A percentile compares a stretch with the other conserved stretches of the same genome.
Conservation (phyloP, 2,329 filamentous ascomycete genomes). For the Talaromyces sp. region DNA sequence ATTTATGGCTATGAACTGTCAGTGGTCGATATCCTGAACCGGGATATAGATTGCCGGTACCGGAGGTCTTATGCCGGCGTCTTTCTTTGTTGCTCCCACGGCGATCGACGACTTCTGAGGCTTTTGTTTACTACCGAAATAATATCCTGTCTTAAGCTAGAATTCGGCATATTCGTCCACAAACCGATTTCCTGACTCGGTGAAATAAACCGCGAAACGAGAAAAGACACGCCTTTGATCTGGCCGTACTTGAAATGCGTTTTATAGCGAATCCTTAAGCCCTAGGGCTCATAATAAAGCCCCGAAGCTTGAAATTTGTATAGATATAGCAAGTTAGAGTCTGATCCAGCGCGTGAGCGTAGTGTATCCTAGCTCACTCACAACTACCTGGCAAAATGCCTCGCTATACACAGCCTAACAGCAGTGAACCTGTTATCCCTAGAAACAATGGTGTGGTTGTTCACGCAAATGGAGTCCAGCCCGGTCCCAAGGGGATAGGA, state of each 20-base stretch:
- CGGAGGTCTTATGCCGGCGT: not conserved
- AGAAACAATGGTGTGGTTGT: not conserved
- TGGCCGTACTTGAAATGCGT: no score
- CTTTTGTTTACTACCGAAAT: no score
- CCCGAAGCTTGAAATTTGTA: not conserved
- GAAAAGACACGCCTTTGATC: no score
- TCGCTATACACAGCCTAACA: not conserved
- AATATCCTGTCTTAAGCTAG: no score
- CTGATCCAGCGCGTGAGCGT: not conserved
- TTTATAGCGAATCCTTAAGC: no score
- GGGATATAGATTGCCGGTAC: not conserved
- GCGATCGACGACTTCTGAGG: no score
- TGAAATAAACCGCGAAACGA: no score
- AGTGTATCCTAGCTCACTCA: not conserved
- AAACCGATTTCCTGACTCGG: no score
- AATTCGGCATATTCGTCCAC: no score
- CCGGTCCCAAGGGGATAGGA: not conserved
- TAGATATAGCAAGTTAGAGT: not conserved
- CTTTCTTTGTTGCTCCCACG: no score
- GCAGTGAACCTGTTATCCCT: not conserved
- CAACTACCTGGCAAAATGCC: not conserved
- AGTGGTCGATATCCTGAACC: not conserved
- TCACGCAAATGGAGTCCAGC: not conserved
- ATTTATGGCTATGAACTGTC: not conserved
- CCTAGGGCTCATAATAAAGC: no score